These are phyloP conservation scores for Fusarium xyrophilum DNA, from an alignment of 2,329 filamentous ascomycete genomes.

Conservation along the genomic window DNA sequence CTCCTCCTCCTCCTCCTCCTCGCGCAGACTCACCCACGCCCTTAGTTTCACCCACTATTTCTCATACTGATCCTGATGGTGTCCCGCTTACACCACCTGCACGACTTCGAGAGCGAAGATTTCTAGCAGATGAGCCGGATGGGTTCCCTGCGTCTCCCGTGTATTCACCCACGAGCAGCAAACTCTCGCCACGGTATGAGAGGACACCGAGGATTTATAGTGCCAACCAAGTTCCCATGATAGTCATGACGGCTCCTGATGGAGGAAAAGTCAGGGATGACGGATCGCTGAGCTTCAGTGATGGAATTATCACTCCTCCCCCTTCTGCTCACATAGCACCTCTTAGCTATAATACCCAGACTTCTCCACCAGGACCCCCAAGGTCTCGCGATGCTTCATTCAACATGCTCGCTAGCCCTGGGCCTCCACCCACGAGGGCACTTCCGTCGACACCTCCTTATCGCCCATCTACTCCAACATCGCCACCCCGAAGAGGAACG, in stretches of 20 bases:
- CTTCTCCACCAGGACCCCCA: constrained; percentile 22
- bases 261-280: constrained; percentile 8
- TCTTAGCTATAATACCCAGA: not conserved
- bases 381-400: constrained; percentile 19
- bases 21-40: constrained; percentile 50
- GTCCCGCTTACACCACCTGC: constrained; percentile 54
- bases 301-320: constrained; percentile 11
- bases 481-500: constrained; percentile 8
- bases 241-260: constrained; percentile 26
- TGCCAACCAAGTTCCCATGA: constrained; percentile 24
- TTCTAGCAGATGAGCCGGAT: constrained; percentile 37
- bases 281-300: not conserved
- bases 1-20: too few relatives aligned
- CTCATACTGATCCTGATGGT: constrained; percentile 32
- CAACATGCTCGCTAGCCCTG: constrained; percentile 44
- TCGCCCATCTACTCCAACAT: constrained; percentile 21
- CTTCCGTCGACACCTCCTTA: constrained; percentile 41
- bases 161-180: constrained; percentile 48
- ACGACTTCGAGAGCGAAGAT: constrained; percentile 55
- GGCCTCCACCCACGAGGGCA: constrained; percentile 55
- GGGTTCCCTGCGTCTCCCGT: constrained; percentile 50
- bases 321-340: constrained; percentile 4
- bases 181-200: constrained; percentile 47
- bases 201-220: constrained; percentile 21
- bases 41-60: constrained; percentile 50